Evolutionary conservation across 306 rosid species (phyloP), one percentile per base, ranked within the genome.

Genomic region (Glycine tomentella): DNA sequence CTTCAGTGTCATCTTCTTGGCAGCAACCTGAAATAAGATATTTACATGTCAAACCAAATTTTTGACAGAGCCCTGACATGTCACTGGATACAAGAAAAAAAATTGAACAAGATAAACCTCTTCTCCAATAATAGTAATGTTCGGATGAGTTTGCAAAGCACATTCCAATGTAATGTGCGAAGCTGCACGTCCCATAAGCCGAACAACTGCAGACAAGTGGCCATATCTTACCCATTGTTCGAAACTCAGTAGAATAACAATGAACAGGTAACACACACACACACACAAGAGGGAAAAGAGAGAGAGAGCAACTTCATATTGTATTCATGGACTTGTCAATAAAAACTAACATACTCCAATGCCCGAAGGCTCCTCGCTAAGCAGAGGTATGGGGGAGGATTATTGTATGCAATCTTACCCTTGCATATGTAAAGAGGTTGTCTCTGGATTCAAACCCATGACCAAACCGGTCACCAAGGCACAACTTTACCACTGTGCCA

Each of bases 181-280:
- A 70, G 99, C 99, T 11, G 99, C 99, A 86, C 99, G 99, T 51
- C 99, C 99, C 99, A 96, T 96, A 80, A 96, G 97, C 82, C 99
- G 87, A 71, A 96, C 99, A 90, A 96, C 99, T 96, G 92, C 86
- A 86, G 74, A 83, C 56, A 86, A 53, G 67, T 15, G 14, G 73
- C 57, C 72, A 45, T 53, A 61, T 76, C 50, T 75, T 69, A 84
- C 48, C 17, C 52, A 49, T 14, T 46, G 82, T 69, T 81, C 45
- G 59, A 71, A 80, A 71, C 12, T 61, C 49, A 78, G 53, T 57
- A 74, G 10, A 81, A 14, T 72, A 58, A 33, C 16, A 68, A 59
- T 68, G 65, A 71, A 70, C 62, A 74, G 48, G 55, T 61, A 11
- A 55, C 12, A 58, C 8, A 14, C 48, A 59, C 11, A 59, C 1